Percentiles rank a stretch among this genome's conserved stretches.
Evolutionary conservation across 2,329 filamentous ascomycete species (phyloP).

Genomic region (Hortaea werneckii): DNA sequence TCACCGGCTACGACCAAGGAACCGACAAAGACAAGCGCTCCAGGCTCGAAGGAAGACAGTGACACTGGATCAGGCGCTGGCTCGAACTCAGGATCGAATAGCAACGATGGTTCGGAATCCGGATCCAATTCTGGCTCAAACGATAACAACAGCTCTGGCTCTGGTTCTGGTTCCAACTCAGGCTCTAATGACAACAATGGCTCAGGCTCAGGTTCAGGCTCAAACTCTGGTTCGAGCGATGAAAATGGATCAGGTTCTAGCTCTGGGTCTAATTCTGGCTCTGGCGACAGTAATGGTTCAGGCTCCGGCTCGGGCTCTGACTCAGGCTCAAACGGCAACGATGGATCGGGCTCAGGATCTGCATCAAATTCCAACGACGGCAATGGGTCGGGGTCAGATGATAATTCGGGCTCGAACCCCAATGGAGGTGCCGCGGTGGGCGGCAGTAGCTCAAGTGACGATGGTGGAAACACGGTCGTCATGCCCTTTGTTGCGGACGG

Average conservation of each 20-base stretch:
- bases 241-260: no score
- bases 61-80: background rate
- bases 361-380: background rate
- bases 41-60: background rate
- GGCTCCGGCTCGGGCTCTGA: no score
- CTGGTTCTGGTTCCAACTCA: background rate
- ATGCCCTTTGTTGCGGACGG: conserved; percentile 7
- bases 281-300: no score
- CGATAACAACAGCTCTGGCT: background rate
- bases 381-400: background rate
- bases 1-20: background rate
- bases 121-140: background rate
- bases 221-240: background rate
- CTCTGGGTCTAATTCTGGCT: no score
- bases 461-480: background rate
- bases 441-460: background rate
- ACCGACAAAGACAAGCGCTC: background rate
- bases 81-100: background rate
- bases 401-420: background rate
- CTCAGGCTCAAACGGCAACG: background rate
- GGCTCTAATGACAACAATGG: background rate
- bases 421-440: background rate
- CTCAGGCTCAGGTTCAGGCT: background rate
- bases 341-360: background rate
- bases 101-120: background rate